Percentiles rank a stretch among this genome's conserved stretches.
Evolutionary conservation across 106 monocot species (phyloP).

Genomic region (Hemerocallis citrina): DNA sequence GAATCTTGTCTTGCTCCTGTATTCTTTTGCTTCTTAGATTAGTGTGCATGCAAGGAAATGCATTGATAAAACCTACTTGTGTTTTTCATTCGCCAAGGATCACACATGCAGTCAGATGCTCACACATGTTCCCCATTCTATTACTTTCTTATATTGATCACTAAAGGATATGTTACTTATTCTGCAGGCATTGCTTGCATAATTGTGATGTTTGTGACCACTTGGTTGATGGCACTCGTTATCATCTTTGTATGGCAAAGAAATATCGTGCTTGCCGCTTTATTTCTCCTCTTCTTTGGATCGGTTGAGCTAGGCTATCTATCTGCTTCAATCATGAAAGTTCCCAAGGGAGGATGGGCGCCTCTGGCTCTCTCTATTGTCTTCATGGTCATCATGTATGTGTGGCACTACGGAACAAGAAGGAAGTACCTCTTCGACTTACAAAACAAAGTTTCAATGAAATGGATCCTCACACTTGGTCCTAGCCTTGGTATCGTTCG

Average conservation of each 20-base stretch:
- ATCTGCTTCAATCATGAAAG: conserved; percentile 52
- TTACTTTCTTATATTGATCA: conserved; percentile 1
- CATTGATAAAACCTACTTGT: too few relatives aligned
- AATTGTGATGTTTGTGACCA: conserved; percentile 74
- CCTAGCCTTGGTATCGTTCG: conserved; percentile 88
- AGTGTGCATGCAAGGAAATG: too few relatives aligned
- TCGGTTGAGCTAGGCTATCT: conserved; percentile 40
- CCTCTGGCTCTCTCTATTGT: conserved; percentile 45
- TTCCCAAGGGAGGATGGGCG: conserved; percentile 75
- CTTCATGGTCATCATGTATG: conserved; percentile 67
- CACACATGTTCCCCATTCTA: too few relatives aligned
- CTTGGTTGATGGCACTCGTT: conserved; percentile 72
- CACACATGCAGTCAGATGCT: too few relatives aligned
- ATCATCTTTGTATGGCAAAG: conserved; percentile 73
- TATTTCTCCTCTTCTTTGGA: conserved; percentile 61
- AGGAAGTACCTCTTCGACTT: conserved; percentile 64
- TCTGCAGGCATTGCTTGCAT: conserved; percentile 76
- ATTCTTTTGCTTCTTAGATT: too few relatives aligned
- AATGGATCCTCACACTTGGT: conserved; percentile 72
- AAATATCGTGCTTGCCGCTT: conserved; percentile 14
- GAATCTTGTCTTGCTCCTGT: too few relatives aligned
- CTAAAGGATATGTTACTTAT: background rate
- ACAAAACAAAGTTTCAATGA: conserved; percentile 87
- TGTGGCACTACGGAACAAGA: conserved; percentile 79
- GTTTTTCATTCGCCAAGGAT: too few relatives aligned